Base-by-base conservation (phyloP, 208 protist species). In the Wallacemonas sp. region DNA sequence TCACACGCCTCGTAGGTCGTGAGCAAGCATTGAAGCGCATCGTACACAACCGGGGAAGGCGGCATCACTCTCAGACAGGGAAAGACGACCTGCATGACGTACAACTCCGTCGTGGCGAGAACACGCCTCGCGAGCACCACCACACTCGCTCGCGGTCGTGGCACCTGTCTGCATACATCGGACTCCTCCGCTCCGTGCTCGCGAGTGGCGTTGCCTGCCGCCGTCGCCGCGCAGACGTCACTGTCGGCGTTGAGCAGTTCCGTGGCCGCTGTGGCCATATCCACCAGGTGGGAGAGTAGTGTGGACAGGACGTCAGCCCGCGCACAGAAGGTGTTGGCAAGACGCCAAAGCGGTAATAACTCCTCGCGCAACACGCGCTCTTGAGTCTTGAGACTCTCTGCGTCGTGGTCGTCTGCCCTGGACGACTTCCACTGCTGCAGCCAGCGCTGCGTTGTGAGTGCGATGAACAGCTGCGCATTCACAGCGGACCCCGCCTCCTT, bases 41-140 rank as follows among this genome's bases (percentile, higher is more conserved):
- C 80, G 57, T 91, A 91, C n/a, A 91, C 41, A 22, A 78, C 57
- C 21, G 71, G 75, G 3, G 83, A 84, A 12, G 87, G 80, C n/a
- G 72, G 38, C 54, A 94, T 70, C 15, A 91, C 84, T 32, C 84
- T 79, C 48, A 91, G 61, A 46, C 82, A 89, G 15, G 87, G 87
- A 71, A 94, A 81, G 8, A 94, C 63, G 3, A 94, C 63, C 53
- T 60, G 34, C 46, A 90, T 60, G 19, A 91, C 71, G 27, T 77
- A 59, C 52, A 36, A 27, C 69, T 94, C 87, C 36, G 71, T 65
- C 34, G 91, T 41, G 17, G 60, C 68, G 21, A 91, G 68, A 13
- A 66, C 36, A 36, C 57, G 57, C 39, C 57, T 37, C 6, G n/a
- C 38, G n/a, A 27, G 12, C 24, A n/a, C n/a, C n/a, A n/a, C n/a